A percentile compares a stretch with the other conserved stretches of the same genome.
Conservation (phyloP, 331 rosid species). For the Rhamnella rubrinervis region DNA sequence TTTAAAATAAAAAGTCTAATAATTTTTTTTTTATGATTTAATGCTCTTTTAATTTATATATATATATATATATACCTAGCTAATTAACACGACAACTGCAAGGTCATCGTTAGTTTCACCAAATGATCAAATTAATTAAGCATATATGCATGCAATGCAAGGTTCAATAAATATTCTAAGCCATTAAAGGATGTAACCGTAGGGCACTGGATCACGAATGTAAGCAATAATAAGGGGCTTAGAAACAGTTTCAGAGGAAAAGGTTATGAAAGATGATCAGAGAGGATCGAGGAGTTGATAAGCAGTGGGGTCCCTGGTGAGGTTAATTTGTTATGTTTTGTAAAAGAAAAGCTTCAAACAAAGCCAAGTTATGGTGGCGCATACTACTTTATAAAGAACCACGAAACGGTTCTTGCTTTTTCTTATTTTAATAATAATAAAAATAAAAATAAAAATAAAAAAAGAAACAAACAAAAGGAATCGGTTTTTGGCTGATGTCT, state of each 20-base stretch:
- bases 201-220: no score
- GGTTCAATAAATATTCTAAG: no score
- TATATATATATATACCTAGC: no score
- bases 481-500: constrained; percentile 14
- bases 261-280: not conserved
- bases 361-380: constrained; percentile 1
- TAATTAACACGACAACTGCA: no score
- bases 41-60: no score
- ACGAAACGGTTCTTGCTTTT: not conserved
- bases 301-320: not conserved
- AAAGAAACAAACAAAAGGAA: constrained; percentile 15
- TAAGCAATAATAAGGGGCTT: not conserved
- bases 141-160: no score
- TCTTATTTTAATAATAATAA: no score
- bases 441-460: not conserved
- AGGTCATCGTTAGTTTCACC: no score
- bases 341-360: not conserved
- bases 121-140: no score
- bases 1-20: no score
- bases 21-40: no score
- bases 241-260: constrained; percentile 1
- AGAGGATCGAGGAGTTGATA: no score
- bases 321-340: not conserved
- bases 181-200: not conserved
- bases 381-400: not conserved